Percentiles rank a stretch among this genome's conserved stretches.
Conservation (phyloP, 2,329 filamentous ascomycete species). For the Aspergillus sp. region DNA sequence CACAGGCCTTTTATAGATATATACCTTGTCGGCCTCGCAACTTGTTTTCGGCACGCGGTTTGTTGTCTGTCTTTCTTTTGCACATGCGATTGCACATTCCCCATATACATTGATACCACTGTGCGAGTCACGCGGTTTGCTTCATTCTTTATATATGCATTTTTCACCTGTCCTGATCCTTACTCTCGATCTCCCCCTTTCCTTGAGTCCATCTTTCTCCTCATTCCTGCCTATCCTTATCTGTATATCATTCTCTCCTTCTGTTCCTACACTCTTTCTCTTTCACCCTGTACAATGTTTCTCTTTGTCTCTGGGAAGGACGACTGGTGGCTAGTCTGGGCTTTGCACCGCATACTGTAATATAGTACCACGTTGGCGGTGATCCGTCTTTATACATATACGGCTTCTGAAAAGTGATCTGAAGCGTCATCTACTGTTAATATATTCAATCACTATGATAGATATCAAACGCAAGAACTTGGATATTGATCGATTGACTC, state of each 20-base stretch:
- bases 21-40: constrained; percentile 36
- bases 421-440: background rate
- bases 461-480: no score
- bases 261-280: background rate
- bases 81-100: constrained; percentile 19
- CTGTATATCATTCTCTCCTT: constrained; percentile 8
- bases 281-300: constrained; percentile 20
- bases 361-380: constrained; percentile 25
- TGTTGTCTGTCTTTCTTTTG: constrained; percentile 21
- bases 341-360: constrained; percentile 29
- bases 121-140: constrained; percentile 31
- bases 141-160: constrained; percentile 22
- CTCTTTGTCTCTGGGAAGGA: constrained; percentile 21
- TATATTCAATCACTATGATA: no score
- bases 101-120: constrained; percentile 25
- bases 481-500: no score
- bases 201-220: constrained; percentile 19
- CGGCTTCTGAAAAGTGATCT: constrained; percentile 9
- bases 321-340: constrained; percentile 19
- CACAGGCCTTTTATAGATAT: constrained; percentile 32
- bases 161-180: constrained; percentile 8
- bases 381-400: constrained; percentile 21
- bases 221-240: constrained; percentile 11
- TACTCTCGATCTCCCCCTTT: constrained; percentile 14
- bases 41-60: constrained; percentile 24